Percentiles rank a stretch among this genome's conserved stretches.
Evolutionary conservation across 257 asterid genomes (phyloP).

Genomic region (Solanum paucissectum): DNA sequence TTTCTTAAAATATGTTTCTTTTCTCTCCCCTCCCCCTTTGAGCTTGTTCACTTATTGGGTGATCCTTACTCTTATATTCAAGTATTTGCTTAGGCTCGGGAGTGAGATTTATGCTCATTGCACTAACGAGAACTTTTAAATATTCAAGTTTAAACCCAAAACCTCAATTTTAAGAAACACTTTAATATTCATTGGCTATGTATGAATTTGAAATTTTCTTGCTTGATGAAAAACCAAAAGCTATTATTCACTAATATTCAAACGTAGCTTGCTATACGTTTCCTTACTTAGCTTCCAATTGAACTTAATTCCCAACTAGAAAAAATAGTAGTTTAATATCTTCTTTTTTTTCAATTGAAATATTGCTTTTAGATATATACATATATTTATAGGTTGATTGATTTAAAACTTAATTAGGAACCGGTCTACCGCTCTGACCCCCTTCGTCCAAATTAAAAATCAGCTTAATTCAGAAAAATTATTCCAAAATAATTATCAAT

Average conservation of each 20-base stretch:
- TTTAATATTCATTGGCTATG: too few relatives aligned
- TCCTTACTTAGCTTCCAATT: background rate
- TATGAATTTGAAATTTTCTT: background rate
- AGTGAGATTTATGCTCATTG: too few relatives aligned
- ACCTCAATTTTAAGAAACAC: background rate
- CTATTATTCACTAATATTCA: background rate
- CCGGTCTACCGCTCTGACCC: background rate
- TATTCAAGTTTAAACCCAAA: too few relatives aligned
- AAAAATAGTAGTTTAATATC: background rate
- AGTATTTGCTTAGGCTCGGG: too few relatives aligned
- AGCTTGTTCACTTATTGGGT: too few relatives aligned
- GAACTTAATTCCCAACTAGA: background rate
- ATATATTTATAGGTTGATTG: background rate
- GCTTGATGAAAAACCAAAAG: background rate
- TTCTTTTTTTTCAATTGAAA: background rate
- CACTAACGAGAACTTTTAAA: too few relatives aligned
- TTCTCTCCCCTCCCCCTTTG: too few relatives aligned
- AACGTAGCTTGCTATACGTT: background rate
- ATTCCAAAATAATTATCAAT: too few relatives aligned
- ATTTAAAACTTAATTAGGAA: background rate
- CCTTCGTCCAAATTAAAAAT: background rate
- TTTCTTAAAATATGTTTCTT: too few relatives aligned
- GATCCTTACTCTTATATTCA: too few relatives aligned
- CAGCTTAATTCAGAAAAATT: background rate
- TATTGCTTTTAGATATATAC: background rate